Evolutionary conservation across 2,329 filamentous ascomycete genomes (phyloP), one percentile per base, ranked within the genome.

Genomic region (Xylaria polymorpha): DNA sequence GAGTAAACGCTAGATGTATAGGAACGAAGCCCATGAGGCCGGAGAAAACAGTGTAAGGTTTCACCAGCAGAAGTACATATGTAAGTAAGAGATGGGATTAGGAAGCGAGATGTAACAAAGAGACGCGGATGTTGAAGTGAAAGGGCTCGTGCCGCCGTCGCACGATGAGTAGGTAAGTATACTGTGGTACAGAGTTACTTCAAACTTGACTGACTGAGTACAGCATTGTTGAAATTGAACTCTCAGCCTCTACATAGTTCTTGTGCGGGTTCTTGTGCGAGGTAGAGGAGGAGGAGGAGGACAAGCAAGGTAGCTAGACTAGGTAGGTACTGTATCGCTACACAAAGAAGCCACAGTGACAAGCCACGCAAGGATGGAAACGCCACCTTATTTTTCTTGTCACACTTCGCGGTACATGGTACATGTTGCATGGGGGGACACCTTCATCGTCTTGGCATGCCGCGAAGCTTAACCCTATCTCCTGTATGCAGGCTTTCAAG

Each of bases 281-380:
- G 62, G n/a, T 22, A 43, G 44, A 51, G 18, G n/a, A 59, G 18
- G 44, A 39, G 25, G 25, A 29, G 3, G 44, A 51, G 18, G n/a
- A 59, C 18, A 44, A 39, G n/a, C 44, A 53, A 51, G 55, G 44
- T 25, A 4, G 37, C 14, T 15, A 14, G 15, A 32, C 25, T 35
- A 18, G 37, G 0, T 41, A 18, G 37, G 25, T 15, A 41, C 35
- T 10, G 32, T 56, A 6, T 20, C 32, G 29, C 51, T 35, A 39
- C 51, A 22, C 12, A 50, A 44, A n/a, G 20, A 51, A 59, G 60
- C 60, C 65, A 63, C 60, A 60, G n/a, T 12, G 14, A 35, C 59
- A 43, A 62, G 51, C 50, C 58, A 61, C 64, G 35, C 9, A 64
- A 46, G 20, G 39, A 25, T 59, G 12, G 20, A 46, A 46, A 35